These are phyloP conservation scores for Botryotinia narcissicola DNA, from an alignment of 2,329 filamentous ascomycete species.

Conservation along the genomic window DNA sequence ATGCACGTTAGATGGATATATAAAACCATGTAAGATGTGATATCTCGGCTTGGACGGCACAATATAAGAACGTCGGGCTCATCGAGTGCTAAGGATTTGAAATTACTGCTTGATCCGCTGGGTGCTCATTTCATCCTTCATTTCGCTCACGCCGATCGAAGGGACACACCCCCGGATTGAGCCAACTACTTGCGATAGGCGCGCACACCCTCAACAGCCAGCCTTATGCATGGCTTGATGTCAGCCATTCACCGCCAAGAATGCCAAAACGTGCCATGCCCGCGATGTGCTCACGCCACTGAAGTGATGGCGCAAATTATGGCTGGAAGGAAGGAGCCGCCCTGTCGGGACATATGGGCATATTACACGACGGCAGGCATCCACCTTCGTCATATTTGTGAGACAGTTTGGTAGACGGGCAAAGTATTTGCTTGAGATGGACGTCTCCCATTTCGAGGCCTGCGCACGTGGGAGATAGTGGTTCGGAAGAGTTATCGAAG, in stretches of 20 bases:
- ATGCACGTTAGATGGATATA: background rate
- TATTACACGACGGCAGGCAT: no score
- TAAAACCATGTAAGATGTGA: background rate
- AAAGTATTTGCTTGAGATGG: background rate
- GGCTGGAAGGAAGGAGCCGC: background rate
- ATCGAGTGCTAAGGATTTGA: background rate
- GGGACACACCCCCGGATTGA: background rate
- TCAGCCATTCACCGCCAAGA: conserved; percentile 22
- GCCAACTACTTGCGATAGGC: background rate
- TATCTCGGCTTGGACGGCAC: background rate
- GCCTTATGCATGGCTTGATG: conserved; percentile 1
- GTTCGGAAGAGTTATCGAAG: background rate
- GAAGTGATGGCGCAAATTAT: background rate
- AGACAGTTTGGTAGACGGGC: background rate
- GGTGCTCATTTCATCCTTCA: background rate
- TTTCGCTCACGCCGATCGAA: background rate
- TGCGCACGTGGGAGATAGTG: background rate
- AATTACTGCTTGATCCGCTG: background rate
- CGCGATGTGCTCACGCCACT: background rate
- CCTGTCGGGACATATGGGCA: background rate
- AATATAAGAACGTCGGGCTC: background rate
- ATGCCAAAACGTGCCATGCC: conserved; percentile 19
- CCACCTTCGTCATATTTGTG: background rate
- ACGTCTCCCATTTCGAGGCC: background rate
- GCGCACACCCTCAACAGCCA: background rate